Evolutionary conservation across 768 basidiomycete genomes (phyloP).

Genomic region (Collybiopsis luxurians): DNA sequence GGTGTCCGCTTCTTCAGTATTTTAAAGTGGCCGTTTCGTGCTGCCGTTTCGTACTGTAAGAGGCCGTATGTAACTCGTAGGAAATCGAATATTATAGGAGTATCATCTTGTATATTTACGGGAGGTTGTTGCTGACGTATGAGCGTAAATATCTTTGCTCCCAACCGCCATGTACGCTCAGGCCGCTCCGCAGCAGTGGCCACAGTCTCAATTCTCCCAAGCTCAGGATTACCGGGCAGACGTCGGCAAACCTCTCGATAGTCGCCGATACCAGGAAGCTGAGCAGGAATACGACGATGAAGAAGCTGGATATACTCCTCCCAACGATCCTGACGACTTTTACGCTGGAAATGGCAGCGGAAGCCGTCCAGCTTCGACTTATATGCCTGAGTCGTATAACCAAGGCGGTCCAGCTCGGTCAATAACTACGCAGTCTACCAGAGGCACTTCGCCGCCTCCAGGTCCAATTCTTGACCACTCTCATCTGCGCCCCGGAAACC

Average conservation of each 20-base stretch:
- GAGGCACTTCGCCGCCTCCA: slow-evolving; percentile 64
- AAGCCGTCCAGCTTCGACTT: slow-evolving; percentile 25
- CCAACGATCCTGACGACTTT: slow-evolving; percentile 47
- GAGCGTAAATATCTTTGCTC: not conserved
- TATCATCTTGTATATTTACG: too few species aligned
- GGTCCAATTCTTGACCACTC: slow-evolving; percentile 85
- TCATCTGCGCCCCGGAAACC: slow-evolving; percentile 88
- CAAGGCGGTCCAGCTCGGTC: slow-evolving; percentile 1
- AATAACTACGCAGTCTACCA: slow-evolving; percentile 49
- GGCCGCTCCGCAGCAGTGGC: slow-evolving; percentile 18
- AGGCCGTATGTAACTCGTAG: too few species aligned
- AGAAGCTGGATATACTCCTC: slow-evolving; percentile 33
- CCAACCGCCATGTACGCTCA: slow-evolving; percentile 21
- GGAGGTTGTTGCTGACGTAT: slow-evolving; percentile 1
- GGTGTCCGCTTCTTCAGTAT: too few species aligned
- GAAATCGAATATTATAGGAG: too few species aligned
- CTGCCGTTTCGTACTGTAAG: too few species aligned
- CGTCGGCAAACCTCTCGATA: slow-evolving; percentile 7
- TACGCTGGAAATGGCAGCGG: slow-evolving; percentile 35
- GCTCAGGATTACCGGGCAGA: slow-evolving; percentile 20
- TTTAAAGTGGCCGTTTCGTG: too few species aligned
- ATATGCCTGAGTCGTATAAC: slow-evolving; percentile 22
- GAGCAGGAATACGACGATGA: slow-evolving; percentile 34
- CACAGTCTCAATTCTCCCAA: slow-evolving; percentile 21
- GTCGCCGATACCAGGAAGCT: slow-evolving; percentile 21